These are phyloP conservation scores for Leccinellum rugosiceps DNA, from an alignment of 768 basidiomycete genomes.

Conservation along the genomic window DNA sequence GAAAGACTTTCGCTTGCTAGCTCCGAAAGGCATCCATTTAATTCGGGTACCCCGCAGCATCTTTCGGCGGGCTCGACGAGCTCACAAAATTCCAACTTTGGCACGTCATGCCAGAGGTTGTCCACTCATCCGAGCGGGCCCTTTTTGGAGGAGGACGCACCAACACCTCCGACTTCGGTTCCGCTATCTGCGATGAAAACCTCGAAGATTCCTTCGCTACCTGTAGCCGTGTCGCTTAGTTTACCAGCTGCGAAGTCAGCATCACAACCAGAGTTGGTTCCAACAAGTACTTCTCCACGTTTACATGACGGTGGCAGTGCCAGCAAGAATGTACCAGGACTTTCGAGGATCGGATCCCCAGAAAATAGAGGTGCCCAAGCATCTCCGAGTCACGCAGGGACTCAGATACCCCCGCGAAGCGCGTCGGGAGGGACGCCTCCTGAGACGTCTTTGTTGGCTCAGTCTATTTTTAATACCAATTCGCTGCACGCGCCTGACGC, in stretches of 20 bases:
- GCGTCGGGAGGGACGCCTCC: conserved; percentile 6
- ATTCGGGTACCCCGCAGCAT: conserved; percentile 11
- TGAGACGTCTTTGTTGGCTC: conserved; percentile 6
- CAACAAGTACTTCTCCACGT: conserved; percentile 12
- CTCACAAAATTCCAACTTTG: conserved; percentile 6
- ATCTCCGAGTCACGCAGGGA: conserved; percentile 6
- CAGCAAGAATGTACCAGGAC: conserved; percentile 7
- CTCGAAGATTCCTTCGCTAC: conserved; percentile 10
- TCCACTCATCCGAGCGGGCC: neutral
- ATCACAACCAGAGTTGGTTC: conserved; percentile 4
- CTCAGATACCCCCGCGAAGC: conserved; percentile 2
- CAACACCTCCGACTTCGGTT: conserved; percentile 6
- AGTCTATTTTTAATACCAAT: conserved; percentile 14
- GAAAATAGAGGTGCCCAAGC: conserved; percentile 9
- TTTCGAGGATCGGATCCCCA: conserved; percentile 17
- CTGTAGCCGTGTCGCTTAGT: conserved; percentile 15
- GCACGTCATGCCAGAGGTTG: conserved; percentile 13
- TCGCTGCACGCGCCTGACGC: conserved; percentile 6
- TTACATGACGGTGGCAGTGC: neutral
- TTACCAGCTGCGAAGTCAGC: conserved; percentile 12
- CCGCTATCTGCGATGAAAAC: neutral
- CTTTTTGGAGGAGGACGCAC: conserved; percentile 18
- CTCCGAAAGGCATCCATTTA: conserved; percentile 15
- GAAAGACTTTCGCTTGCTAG: conserved; percentile 19
- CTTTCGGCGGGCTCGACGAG: neutral